A percentile compares a stretch with the other conserved stretches of the same genome.
These are phyloP conservation scores for Hypoxylon sp. DNA, from an alignment of 2,329 filamentous ascomycete species.

Conservation along the genomic window DNA sequence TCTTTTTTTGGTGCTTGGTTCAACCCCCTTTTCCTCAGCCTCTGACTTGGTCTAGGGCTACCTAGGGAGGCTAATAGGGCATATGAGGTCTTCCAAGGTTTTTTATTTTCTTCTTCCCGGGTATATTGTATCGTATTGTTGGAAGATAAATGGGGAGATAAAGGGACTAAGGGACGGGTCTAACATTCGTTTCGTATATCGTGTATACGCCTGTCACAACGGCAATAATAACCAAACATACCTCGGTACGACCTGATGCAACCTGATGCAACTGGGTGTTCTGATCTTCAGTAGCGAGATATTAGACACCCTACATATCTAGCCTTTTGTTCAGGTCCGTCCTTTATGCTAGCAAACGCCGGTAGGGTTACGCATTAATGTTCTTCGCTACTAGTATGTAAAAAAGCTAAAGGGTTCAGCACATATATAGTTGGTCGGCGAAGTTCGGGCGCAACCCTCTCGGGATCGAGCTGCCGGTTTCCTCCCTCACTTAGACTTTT, in stretches of 20 bases:
- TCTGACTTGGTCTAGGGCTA: background rate
- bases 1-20: conserved; percentile 31
- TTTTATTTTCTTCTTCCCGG: conserved; percentile 9
- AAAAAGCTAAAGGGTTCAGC: background rate
- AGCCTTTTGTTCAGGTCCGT: background rate
- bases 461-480: background rate
- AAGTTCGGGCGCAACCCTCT: background rate
- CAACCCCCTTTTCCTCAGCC: conserved; percentile 8
- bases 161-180: conserved; percentile 23
- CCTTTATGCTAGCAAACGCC: background rate
- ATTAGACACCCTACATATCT: background rate
- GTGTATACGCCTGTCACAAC: conserved; percentile 13
- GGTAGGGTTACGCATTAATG: background rate
- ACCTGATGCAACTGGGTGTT: background rate
- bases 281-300: conserved; percentile 1
- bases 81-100: conserved; percentile 5
- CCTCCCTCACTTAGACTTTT: background rate
- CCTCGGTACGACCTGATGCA: background rate
- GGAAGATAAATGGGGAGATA: conserved; percentile 16
- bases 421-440: background rate
- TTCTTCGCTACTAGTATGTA: background rate
- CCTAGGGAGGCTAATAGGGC: conserved; percentile 21
- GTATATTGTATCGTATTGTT: conserved; percentile 18
- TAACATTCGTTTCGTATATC: conserved; percentile 35
- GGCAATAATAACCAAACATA: conserved; percentile 18